phyloP scores from a whole-genome alignment of 2,329 filamentous ascomycete species.

The Aspergillus amoenus region DNA sequence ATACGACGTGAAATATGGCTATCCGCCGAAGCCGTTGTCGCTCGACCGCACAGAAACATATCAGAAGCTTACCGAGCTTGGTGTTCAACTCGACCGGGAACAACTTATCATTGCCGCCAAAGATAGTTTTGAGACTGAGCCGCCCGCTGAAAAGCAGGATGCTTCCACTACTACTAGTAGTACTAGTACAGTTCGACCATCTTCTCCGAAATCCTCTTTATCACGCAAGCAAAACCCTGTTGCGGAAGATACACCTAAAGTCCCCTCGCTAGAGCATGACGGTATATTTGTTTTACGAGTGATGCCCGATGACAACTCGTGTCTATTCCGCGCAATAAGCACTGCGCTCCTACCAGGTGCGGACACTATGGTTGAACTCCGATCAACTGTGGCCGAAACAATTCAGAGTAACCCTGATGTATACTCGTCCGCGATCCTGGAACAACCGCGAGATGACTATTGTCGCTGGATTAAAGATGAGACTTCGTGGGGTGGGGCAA shows the following conservation, averaged over 20 bases:
- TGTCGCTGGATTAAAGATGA: slow-evolving; percentile 77
- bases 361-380: slow-evolving; percentile 69
- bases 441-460: slow-evolving; percentile 71
- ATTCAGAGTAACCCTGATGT: slow-evolving; percentile 72
- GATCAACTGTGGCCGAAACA: slow-evolving; percentile 72
- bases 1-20: slow-evolving; percentile 82
- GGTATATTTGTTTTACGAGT: slow-evolving; percentile 73
- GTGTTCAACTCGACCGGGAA: slow-evolving; percentile 65
- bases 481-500: slow-evolving; percentile 86
- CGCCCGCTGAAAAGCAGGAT: slow-evolving; percentile 7
- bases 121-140: slow-evolving; percentile 29
- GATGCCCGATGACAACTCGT: slow-evolving; percentile 96
- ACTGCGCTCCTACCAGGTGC: slow-evolving; percentile 70
- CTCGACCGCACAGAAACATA: slow-evolving; percentile 53
- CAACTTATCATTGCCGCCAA: slow-evolving; percentile 63
- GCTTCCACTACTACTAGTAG: slow-evolving; percentile 15
- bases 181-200: slow-evolving; percentile 5
- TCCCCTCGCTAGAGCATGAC: slow-evolving; percentile 56
- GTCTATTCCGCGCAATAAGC: slow-evolving; percentile 87
- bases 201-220: slow-evolving; percentile 30
- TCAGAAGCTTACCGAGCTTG: slow-evolving; percentile 55
- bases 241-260: slow-evolving; percentile 61
- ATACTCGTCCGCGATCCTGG: slow-evolving; percentile 76
- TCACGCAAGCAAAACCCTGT: slow-evolving; percentile 44
- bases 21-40: slow-evolving; percentile 67